Evolutionary conservation across 495 filamentous ascomycete genomes (phyloP).

Genomic region (Penicillium robsamsonii): DNA sequence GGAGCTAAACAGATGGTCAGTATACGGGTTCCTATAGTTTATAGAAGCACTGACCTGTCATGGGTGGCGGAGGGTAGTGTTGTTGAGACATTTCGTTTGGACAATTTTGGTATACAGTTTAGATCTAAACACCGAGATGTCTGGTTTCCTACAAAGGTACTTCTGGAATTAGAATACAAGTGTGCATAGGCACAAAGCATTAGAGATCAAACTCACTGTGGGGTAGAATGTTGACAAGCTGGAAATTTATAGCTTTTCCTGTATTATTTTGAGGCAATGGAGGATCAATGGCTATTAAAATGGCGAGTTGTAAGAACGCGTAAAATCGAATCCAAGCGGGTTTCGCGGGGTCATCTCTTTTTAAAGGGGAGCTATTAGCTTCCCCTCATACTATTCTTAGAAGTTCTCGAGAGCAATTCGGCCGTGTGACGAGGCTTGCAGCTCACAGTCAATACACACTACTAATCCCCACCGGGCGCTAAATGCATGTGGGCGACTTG

Average conservation of each 20-base stretch:
- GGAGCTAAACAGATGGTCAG: constrained; percentile 13
- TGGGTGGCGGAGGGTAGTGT: constrained; percentile 20
- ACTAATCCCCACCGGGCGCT: constrained; percentile 5
- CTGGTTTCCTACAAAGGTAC: neutral
- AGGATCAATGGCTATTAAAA: too few species aligned
- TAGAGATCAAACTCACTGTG: too few species aligned
- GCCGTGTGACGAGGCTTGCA: neutral
- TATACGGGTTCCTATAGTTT: neutral
- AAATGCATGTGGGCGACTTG: neutral
- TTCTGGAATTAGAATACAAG: neutral
- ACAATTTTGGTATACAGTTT: neutral
- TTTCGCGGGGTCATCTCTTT: neutral
- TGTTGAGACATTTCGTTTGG: constrained; percentile 11
- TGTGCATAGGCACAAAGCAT: too few species aligned
- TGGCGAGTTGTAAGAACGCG: too few species aligned
- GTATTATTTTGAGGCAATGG: too few species aligned
- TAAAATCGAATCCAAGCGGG: too few species aligned
- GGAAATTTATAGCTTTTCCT: too few species aligned
- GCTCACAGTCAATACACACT: neutral
- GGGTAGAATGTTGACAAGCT: too few species aligned
- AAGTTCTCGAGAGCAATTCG: too few species aligned
- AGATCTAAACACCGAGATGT: neutral
- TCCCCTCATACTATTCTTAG: too few species aligned
- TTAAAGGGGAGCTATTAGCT: neutral
- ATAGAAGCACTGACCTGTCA: constrained; percentile 20